Base-by-base conservation (phyloP, 2,329 filamentous ascomycete genomes). In the Ceratocystis lukuohia region DNA sequence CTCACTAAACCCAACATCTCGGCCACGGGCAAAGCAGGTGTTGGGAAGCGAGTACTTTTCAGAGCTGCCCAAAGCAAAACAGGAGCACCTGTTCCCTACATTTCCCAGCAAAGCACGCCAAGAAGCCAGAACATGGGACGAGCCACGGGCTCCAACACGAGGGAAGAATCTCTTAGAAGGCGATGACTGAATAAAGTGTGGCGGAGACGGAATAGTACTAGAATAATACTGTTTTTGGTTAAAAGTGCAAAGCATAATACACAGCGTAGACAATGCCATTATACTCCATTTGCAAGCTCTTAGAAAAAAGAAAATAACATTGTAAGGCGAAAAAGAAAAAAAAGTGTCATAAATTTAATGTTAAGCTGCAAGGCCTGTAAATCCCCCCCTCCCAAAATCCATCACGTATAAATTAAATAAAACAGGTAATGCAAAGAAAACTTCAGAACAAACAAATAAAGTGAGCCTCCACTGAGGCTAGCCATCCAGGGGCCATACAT, bases 31-130 rank as follows among this genome's bases (percentile, higher is more conserved):
- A 0, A 79, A 79, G 62, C 83, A 91, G 68, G 86, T 95, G 74
- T 80, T 97, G 45, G 78, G 81, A 61, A 90, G 96, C 74, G 80
- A 85, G 45, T 99, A 96, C 75, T 99, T 99, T 75, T 80, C 75
- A 20, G 92, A 97, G 76, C 88, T 95, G 71, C 94, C 94, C 0
- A 88, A 88, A 68, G 90, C 92, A 1, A 97, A 97, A 77, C 86
- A 88, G 6, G 88, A 90, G 73, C 88, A 88, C 71, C 88, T 99
- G 86, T 97, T 99, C 73, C 94, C 94, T 1, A 97, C 94, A 0
- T 99, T 97, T 74, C 94, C 94, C 0, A 94, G 89, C 71, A 96
- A 96, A 75, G 94, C 94, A 0, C 91, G 91, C 1, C 88, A 94
- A 79, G 94, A 99, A 79, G 88, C 86, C 80, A 89, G 69, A 80